Evolutionary conservation across 257 asterid species (phyloP), one percentile per base, ranked within the genome.

Genomic region (Gentiana macrophylla): DNA sequence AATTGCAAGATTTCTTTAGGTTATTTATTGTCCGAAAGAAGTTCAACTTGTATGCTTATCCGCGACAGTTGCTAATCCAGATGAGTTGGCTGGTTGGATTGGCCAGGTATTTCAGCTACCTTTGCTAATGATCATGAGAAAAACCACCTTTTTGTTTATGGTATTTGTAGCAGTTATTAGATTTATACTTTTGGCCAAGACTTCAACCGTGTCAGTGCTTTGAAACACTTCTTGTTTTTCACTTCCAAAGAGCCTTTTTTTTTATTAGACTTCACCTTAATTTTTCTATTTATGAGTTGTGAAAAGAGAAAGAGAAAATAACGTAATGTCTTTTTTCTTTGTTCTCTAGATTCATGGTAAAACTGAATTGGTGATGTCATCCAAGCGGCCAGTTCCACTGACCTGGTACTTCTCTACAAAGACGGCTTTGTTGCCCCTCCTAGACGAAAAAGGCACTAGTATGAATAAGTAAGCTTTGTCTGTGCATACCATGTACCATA

Each of bases 41-140:
- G 97, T 92, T 74, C 97, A 92, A 74, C 84, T 92, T 61, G 85
- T 92, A 62, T 92, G 98, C 75, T 79, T 92, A 53, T 92, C 98
- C 12, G 98, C 98, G 24, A 92, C 98, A 63, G 97, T 91, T 56
- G 95, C 97, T 32, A 92, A 92, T 69, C 89, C 97, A 50, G 95
- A 92, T 73, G 98, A 92, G 86, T 70, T 92, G 84, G 92, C 94
- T 50, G 97, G 98, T 73, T 92, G 98, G 98, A 88, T 92, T 69
- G 86, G 94, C 69, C 94, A 92, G 95, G 98, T 92, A 85, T 66
- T 67, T 37, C 77, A 62, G 54, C 72, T 56, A 57, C 64, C 60
- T 57, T 70, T 49, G 52, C 52, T 32, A 48, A 51, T 59, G 54
- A 55, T 56, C 41, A 72, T 62, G 24, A 58, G 53, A 37, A 33